Base-by-base conservation (phyloP, 768 basidiomycete genomes). In the Kwoniella europaea region DNA sequence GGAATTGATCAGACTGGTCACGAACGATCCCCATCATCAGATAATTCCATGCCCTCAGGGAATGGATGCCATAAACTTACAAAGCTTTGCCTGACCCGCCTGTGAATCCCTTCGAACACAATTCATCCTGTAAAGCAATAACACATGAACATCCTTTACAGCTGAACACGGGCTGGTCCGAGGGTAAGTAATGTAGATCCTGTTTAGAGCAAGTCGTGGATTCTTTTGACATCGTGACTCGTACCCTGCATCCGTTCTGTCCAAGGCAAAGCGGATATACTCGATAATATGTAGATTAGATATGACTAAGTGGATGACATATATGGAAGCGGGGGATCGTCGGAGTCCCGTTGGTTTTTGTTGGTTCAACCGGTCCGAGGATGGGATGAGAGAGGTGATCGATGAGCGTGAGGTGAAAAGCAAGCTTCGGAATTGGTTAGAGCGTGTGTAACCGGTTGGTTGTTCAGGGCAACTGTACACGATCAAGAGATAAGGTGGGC, bases 71-170 rank as follows among this genome's bases (percentile, higher is more conserved):
- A 73, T 35, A 35, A 35, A 35, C 81, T 57, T 59, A 83, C 82
- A 80, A 84, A 22, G 83, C 82, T 57, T 75, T 58, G 1, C 82
- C 83, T 24, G 74, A 71, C 15, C 79, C 59, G 0, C 82, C 83
- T 18, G 72, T 81, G 63, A 84, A 84, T 0, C 82, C 79, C 50
- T 82, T 82, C 10, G 81, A 82, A 15, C 83, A 79, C 15, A 83
- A 75, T 64, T 84, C 83, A 68, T 82, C 78, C 55, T 82, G 80
- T 10, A 83, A 65, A 3, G 80, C 82, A 71, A 78, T 29, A 13
- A 73, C 72, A 61, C 69, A 66, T 4, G 77, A 78, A 61, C 79
- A 80, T 6, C 67, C 71, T 9, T 74, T 69, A 54, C 79, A 80
- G 3, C 74, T 57, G 62, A 73, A 80, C 4, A 78, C 75, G 7